Evolutionary conservation across 495 filamentous ascomycete species (phyloP).

Genomic region (Aspergillus avenaceus): DNA sequence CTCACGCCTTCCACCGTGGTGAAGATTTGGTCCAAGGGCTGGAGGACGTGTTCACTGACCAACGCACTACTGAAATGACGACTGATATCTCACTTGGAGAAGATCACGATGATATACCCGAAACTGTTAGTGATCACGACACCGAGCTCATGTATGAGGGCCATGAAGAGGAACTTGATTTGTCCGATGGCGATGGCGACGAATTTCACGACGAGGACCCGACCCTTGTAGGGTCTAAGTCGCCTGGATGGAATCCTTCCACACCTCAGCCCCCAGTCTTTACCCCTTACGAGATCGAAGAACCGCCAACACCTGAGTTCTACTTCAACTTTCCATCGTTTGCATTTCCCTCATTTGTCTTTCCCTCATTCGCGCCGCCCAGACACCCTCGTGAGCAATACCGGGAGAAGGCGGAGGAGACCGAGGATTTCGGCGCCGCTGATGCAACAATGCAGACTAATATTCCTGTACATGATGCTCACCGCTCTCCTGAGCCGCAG

Average conservation of each 20-base stretch:
- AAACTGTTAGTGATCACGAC: conserved; percentile 5
- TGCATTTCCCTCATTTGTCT: background rate
- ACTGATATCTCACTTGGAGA: conserved; percentile 1
- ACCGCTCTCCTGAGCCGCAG: background rate
- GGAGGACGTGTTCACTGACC: conserved; percentile 17
- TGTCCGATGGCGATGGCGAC: conserved; percentile 5
- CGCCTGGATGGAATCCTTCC: background rate
- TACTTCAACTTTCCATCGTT: too few relatives aligned
- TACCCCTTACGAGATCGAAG: background rate
- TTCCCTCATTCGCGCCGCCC: background rate
- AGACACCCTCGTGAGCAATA: background rate
- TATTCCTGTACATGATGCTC: background rate
- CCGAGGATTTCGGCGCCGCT: background rate
- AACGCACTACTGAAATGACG: background rate
- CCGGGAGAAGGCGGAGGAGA: background rate
- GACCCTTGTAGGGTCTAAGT: conserved; percentile 13
- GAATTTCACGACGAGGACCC: conserved; percentile 19
- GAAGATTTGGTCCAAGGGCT: conserved; percentile 5
- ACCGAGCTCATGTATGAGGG: conserved; percentile 9
- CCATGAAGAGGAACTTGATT: conserved; percentile 12
- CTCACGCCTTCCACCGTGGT: background rate
- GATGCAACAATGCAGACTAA: background rate
- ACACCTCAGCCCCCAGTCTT: background rate
- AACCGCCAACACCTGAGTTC: background rate
- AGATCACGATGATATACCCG: conserved; percentile 4